Base-by-base conservation (phyloP, 805 yeast genomes). In the Nakazawaea wickerhamii region DNA sequence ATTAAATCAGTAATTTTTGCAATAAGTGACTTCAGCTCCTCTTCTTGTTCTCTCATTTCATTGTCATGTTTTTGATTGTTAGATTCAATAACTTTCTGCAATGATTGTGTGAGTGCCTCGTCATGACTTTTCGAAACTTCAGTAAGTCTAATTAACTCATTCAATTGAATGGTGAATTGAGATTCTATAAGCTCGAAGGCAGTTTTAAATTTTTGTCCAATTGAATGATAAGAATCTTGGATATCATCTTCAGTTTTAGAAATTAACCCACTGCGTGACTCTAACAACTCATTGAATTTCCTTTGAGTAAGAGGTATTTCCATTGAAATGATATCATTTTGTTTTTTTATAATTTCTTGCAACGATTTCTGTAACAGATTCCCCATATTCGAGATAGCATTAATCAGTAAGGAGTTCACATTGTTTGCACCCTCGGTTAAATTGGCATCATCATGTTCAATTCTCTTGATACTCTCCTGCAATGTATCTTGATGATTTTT, bases 21-120 rank as follows among this genome's bases (percentile, higher is more conserved):
- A 13, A 34, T 28, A 10, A 40, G 38, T 14, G 7, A 4, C 5
- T 27, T 21, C 20, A 22, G 26, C 33, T 40, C 38, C 10, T 26
- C 13, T 14, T 40, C 28, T 15, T 40, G 43, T 11, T 10, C 10
- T 19, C 26, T 25, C 5, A 34, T 21, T 11, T 50, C 41, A 11
- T 45, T 46, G n/a, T 31, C 34, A 7, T 36, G 30, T 4, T 44
- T 34, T 2, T 11, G 5, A 10, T 30, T 22, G 5, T 17, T 28
- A 11, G 14, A 23, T 3, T 5, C 14, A 6, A 30, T 28, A 13
- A 5, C 14, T 8, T n/a, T 14, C 18, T 38, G 10, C 14, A 38
- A 30, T 2, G 6, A 9, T n/a, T 36, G 18, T n/a, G 11, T 26
- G 6, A 13, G 19, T 17, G 10, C 19, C 8, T 19, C 23, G 18